These are phyloP conservation scores for Lablab purpureus DNA, from an alignment of 306 rosid genomes.

Conservation along the genomic window DNA sequence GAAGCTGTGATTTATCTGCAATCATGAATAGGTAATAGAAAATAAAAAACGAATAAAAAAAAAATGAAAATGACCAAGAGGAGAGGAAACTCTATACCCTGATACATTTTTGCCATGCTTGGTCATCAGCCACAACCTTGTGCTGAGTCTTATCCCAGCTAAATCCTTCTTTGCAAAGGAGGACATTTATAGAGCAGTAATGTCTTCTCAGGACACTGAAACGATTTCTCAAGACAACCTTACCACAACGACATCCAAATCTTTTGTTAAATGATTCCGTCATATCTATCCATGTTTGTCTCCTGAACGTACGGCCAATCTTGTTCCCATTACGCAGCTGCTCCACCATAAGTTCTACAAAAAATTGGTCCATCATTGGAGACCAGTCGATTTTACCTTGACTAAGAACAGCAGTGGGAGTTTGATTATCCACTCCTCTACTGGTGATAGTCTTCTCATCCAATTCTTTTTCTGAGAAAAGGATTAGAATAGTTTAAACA, in stretches of 20 bases:
- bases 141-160: constrained; percentile 58
- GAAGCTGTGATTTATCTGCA: constrained; percentile 62
- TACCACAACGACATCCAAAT: constrained; percentile 52
- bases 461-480: constrained; percentile 44
- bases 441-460: constrained; percentile 40
- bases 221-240: constrained; percentile 63
- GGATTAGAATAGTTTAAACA: constrained; percentile 9
- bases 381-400: constrained; percentile 55
- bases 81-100: constrained; percentile 44
- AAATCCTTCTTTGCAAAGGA: constrained; percentile 61
- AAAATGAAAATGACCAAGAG: not conserved
- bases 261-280: constrained; percentile 52
- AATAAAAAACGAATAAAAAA: constrained; percentile 4
- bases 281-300: constrained; percentile 64
- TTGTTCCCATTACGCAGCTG: constrained; percentile 61
- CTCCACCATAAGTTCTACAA: constrained; percentile 62
- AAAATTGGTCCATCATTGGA: constrained; percentile 58
- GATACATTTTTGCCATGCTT: constrained; percentile 58
- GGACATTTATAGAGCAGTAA: constrained; percentile 49
- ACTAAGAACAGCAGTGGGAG: constrained; percentile 5
- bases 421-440: constrained; percentile 45
- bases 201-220: constrained; percentile 60
- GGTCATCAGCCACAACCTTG: constrained; percentile 62
- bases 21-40: constrained; percentile 26
- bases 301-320: constrained; percentile 55